These are phyloP conservation scores for Podospora pseudopauciseta DNA, from an alignment of 495 filamentous ascomycete genomes.

Conservation along the genomic window DNA sequence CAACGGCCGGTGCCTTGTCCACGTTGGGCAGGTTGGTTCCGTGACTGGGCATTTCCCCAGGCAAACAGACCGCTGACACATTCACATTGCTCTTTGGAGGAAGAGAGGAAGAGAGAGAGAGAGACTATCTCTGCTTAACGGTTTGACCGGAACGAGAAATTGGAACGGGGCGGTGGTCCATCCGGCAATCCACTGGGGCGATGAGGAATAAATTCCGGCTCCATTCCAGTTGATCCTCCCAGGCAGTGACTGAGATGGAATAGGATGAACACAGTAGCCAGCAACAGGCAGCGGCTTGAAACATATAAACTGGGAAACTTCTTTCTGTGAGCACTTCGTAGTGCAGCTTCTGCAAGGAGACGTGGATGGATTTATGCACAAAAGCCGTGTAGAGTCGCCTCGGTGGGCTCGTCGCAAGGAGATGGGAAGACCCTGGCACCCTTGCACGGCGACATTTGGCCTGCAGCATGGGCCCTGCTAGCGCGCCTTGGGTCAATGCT, in stretches of 20 bases:
- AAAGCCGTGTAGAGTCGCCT: not conserved
- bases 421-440: conserved; percentile 4
- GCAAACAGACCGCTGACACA: not conserved
- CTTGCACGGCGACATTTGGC: conserved; percentile 23
- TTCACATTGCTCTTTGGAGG: not conserved
- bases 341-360: not conserved
- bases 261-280: too few relatives aligned
- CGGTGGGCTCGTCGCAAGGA: not conserved
- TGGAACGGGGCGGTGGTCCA: not conserved
- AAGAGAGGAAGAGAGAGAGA: not conserved
- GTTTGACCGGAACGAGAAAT: not conserved
- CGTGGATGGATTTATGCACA: not conserved
- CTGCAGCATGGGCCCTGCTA: conserved; percentile 33
- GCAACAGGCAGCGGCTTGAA: too few relatives aligned
- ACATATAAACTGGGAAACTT: too few relatives aligned
- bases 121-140: not conserved
- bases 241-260: too few relatives aligned
- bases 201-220: not conserved
- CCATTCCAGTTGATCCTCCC: not conserved
- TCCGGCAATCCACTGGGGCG: not conserved
- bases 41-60: conserved; percentile 1
- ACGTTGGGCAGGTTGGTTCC: conserved; percentile 9
- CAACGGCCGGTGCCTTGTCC: conserved; percentile 1
- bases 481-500: conserved; percentile 39
- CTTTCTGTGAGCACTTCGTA: not conserved